Evolutionary conservation across 768 basidiomycete genomes (phyloP).

Genomic region (Phanerochaete carnosa): DNA sequence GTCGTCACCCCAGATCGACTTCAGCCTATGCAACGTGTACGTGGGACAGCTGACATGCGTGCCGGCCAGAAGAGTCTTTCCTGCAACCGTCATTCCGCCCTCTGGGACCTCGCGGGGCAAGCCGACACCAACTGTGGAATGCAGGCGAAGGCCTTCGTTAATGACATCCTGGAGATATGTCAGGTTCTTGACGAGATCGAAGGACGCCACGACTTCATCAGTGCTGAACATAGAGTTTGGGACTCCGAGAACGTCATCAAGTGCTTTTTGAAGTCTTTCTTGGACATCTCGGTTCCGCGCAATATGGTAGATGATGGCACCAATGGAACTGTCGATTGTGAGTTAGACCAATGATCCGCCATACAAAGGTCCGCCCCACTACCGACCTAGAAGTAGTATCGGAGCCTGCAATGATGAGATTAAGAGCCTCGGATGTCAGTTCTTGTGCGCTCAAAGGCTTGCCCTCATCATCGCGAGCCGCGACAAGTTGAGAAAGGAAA

Average conservation of each 20-base stretch:
- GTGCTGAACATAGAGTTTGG: neutral
- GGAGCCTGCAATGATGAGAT: conserved; percentile 15
- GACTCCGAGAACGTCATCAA: conserved; percentile 9
- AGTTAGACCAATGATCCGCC: neutral
- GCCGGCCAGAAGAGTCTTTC: conserved; percentile 20
- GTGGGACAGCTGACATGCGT: conserved; percentile 24
- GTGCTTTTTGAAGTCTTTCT: conserved; percentile 7
- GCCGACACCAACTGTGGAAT: conserved; percentile 27
- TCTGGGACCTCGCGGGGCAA: conserved; percentile 26
- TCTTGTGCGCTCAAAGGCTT: conserved; percentile 10
- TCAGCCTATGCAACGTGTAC: conserved; percentile 24
- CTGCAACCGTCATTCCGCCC: conserved; percentile 19
- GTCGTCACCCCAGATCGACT: conserved; percentile 27
- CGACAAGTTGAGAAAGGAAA: conserved; percentile 11
- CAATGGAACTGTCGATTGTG: conserved; percentile 1
- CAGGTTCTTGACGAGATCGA: conserved; percentile 16
- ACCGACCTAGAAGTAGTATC: conserved; percentile 14
- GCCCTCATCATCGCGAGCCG: conserved; percentile 12
- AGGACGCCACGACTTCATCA: neutral
- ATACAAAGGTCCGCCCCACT: too few relatives aligned
- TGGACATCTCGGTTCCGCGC: conserved; percentile 4
- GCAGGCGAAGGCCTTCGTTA: conserved; percentile 29
- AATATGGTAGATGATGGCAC: conserved; percentile 4
- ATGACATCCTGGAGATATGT: conserved; percentile 29
- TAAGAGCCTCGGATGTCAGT: conserved; percentile 10